Base-by-base conservation (phyloP, 345 rosid genomes). In the Anacardium occidentale region DNA sequence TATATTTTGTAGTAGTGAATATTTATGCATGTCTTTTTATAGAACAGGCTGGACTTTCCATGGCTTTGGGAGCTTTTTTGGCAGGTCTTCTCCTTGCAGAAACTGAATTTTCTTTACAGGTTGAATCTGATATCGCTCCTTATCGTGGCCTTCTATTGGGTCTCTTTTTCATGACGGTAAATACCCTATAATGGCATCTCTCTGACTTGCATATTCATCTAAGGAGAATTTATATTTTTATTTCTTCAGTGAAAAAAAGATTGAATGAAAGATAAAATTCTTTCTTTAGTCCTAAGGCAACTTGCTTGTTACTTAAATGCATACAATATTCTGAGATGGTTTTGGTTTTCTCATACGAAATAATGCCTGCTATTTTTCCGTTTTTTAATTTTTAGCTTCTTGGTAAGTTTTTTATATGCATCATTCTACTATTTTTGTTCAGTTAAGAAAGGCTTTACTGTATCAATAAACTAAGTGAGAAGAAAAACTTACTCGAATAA, bases 81-180 rank as follows among this genome's bases (percentile, higher is more conserved):
- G 99, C 99, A 73, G 99, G 99, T 79, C 84, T 95, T 80, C 96
- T 95, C 51, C 99, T 92, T 80, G 99, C 99, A 73, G 99, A 95
- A 85, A 95, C 99, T 76, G 99, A 95, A 82, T 95, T 92, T 83
- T 92, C 99, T 50, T 90, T 95, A 69, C 99, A 95, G 89, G 99
- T 95, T 79, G 99, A 95, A 84, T 92, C 99, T 18, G 99, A 95
- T 84, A 95, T 95, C 64, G 99, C 99, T 80, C 99, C 99, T 55
- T 95, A 92, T 76, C 97, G 99, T 25, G 99, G 99, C 75, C 98
- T 95, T 76, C 74, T 95, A 59, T 69, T 95, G 87, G 99, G 99
- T 75, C 99, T 95, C 78, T 95, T 95, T 89, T 95, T 95, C 86
- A 95, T 95, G 99, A 95, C 99, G 86, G 99, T 95, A 86, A 62